Evolutionary conservation across 352 stramenopile genomes (phyloP), one percentile per base, ranked within the genome.

Genomic region (Phytopythium helicoides): DNA sequence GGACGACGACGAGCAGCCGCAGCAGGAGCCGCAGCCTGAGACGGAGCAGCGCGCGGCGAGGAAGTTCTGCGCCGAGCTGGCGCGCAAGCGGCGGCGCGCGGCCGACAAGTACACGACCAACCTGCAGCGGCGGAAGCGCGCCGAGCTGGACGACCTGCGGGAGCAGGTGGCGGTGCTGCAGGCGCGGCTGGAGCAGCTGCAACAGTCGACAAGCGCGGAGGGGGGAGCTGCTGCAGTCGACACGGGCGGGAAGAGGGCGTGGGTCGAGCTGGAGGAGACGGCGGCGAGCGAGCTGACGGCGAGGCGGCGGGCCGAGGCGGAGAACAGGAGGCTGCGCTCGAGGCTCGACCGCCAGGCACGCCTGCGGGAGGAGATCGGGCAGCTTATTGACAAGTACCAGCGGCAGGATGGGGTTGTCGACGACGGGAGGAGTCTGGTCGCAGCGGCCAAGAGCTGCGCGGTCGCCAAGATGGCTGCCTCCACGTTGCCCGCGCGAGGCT

Each of bases 111-210:
- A 51, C 19, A 39, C 45, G 45, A 51, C 45, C 8, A 12, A 25
- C 11, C 31, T 51, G 2, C 45, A 51, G 31, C 45, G 45, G 9
- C 4, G 31, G n/a, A 51, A 51, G 45, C 45, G 45, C 45, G 45
- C 45, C 28, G 45, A 51, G 45, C 6, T 51, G 28, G 28, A 38
- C 9, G 16, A 18, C 18, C 18, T 51, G 28, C 25, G 45, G 2
- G 45, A 51, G 18, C 7, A 41, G 23, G 45, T 22, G 7, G 6
- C 14, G n/a, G 45, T 40, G n/a, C 45, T 51, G 8, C 26, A 51
- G 45, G 9, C 28, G 3, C 15, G 31, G 0, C 19, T 51, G 18
- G 9, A 1, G 7, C 6, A 26, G 45, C 28, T 51, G 14, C 23
- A 37, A 14, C 19, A 9, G 0, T 11, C 6, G 7, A 18, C 8